Conservation (phyloP, 2,329 filamentous ascomycete genomes). For the Chaetothyriales sp. region DNA sequence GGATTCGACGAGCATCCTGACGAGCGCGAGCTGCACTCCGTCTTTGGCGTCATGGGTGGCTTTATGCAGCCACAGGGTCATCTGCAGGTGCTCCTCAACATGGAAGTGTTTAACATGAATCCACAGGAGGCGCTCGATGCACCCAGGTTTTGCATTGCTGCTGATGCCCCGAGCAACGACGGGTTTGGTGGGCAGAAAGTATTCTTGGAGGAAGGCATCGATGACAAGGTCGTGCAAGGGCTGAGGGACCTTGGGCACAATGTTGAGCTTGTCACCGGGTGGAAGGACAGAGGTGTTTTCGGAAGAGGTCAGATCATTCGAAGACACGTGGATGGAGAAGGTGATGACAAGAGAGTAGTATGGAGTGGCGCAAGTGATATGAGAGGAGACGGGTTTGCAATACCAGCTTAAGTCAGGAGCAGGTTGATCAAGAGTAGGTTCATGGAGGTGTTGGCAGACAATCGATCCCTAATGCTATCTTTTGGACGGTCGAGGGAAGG, state of each 20-base stretch:
- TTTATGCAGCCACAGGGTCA: constrained; percentile 98
- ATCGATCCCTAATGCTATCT: no score
- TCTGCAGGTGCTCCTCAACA: constrained; percentile 80
- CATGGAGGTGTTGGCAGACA: no score
- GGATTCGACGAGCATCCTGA: constrained; percentile 22
- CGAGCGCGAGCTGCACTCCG: constrained; percentile 62
- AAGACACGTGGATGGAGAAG: constrained; percentile 54
- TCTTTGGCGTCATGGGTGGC: constrained; percentile 94
- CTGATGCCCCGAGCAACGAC: constrained; percentile 49
- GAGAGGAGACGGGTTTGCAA: constrained; percentile 65
- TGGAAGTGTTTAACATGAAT: constrained; percentile 64
- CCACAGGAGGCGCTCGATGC: constrained; percentile 84
- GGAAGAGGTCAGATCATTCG: constrained; percentile 78
- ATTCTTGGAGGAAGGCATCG: constrained; percentile 70
- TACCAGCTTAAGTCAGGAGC: constrained; percentile 27
- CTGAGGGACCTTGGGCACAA: constrained; percentile 57
- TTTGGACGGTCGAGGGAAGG: no score
- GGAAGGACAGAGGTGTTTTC: constrained; percentile 50
- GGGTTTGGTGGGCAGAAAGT: constrained; percentile 37
- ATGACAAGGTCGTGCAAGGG: constrained; percentile 49
- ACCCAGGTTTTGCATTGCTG: constrained; percentile 75
- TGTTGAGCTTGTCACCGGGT: constrained; percentile 52
- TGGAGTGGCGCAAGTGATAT: constrained; percentile 84
- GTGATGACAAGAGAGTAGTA: constrained; percentile 39
- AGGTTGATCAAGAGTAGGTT: neutral